Percentiles rank a stretch among this genome's conserved stretches.
Conservation (phyloP, 176 grass and related monocot genomes). For the Luzula sylvatica region DNA sequence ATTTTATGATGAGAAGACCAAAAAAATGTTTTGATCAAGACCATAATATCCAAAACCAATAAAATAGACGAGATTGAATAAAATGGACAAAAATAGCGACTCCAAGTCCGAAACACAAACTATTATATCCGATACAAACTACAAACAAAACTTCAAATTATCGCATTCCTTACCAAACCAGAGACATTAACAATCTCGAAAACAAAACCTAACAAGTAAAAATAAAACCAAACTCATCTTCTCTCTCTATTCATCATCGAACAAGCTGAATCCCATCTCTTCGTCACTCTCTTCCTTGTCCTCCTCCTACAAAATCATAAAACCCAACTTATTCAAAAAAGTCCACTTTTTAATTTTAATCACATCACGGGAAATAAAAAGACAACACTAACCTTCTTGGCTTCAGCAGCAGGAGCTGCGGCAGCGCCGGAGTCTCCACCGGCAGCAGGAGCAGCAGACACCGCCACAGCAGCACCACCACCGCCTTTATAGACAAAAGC, state of each 20-base stretch:
- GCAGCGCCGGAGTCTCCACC: constrained; percentile 27
- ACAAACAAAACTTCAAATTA: constrained; percentile 21
- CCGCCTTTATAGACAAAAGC: constrained; percentile 30
- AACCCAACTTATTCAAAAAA: background rate
- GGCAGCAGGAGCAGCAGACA: constrained; percentile 35
- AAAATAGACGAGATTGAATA: too few relatives aligned
- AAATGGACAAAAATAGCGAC: too few relatives aligned
- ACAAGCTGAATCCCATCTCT: constrained; percentile 80
- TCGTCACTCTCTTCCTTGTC: constrained; percentile 62
- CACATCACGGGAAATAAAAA: too few relatives aligned
- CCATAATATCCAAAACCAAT: too few relatives aligned
- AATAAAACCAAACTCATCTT: background rate
- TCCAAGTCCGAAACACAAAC: constrained; percentile 17
- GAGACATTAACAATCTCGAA: constrained; percentile 10
- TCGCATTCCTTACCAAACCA: constrained; percentile 3
- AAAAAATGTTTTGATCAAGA: too few relatives aligned
- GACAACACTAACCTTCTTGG: constrained; percentile 47
- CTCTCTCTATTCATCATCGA: constrained; percentile 56
- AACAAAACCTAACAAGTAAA: background rate
- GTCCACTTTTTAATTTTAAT: too few relatives aligned
- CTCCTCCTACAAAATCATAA: constrained; percentile 33
- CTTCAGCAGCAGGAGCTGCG: constrained; percentile 40
- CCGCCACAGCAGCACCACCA: constrained; percentile 40
- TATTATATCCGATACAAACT: constrained; percentile 19
- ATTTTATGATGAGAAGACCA: too few relatives aligned